A percentile compares a stretch with the other conserved stretches of the same genome.
These are phyloP conservation scores for Hawksworthiomyces lignivorus DNA, from an alignment of 2,329 filamentous ascomycete species.

Conservation along the genomic window DNA sequence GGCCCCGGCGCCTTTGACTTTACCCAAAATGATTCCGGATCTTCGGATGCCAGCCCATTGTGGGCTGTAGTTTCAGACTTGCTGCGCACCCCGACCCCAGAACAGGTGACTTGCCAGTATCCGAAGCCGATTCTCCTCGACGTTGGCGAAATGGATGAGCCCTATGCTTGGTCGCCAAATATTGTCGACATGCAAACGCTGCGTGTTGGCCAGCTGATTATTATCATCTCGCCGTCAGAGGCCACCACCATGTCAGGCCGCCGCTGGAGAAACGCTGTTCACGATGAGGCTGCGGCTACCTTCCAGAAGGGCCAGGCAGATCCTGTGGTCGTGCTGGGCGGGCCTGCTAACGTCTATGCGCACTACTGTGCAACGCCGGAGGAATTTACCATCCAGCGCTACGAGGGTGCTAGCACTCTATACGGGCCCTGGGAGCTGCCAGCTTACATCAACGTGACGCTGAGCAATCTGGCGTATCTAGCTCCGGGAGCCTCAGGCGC, in stretches of 20 bases:
- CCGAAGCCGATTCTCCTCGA: constrained; percentile 83
- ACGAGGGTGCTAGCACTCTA: constrained; percentile 90
- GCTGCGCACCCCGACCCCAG: constrained; percentile 58
- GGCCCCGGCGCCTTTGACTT: constrained; percentile 91
- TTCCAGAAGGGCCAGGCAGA: constrained; percentile 33
- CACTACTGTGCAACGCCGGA: constrained; percentile 75
- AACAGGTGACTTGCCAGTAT: constrained; percentile 67
- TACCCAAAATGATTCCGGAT: constrained; percentile 68
- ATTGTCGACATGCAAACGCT: constrained; percentile 81
- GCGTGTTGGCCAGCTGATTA: constrained; percentile 73
- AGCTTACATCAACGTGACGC: constrained; percentile 80
- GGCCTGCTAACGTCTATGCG: constrained; percentile 84
- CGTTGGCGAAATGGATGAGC: constrained; percentile 65
- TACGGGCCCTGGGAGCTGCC: constrained; percentile 76
- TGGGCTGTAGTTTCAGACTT: constrained; percentile 69
- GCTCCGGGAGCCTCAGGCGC: constrained; percentile 36
- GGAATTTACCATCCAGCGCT: constrained; percentile 65
- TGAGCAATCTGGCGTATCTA: constrained; percentile 63
- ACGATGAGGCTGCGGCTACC: constrained; percentile 35
- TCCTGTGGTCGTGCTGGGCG: constrained; percentile 75
- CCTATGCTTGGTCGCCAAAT: constrained; percentile 83
- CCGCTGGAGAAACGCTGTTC: constrained; percentile 70
- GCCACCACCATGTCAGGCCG: constrained; percentile 87
- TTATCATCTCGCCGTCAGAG: constrained; percentile 80
- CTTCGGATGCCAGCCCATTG: constrained; percentile 62